These are phyloP conservation scores for Talaromyces wortmannii DNA, from an alignment of 495 filamentous ascomycete species.

Conservation along the genomic window DNA sequence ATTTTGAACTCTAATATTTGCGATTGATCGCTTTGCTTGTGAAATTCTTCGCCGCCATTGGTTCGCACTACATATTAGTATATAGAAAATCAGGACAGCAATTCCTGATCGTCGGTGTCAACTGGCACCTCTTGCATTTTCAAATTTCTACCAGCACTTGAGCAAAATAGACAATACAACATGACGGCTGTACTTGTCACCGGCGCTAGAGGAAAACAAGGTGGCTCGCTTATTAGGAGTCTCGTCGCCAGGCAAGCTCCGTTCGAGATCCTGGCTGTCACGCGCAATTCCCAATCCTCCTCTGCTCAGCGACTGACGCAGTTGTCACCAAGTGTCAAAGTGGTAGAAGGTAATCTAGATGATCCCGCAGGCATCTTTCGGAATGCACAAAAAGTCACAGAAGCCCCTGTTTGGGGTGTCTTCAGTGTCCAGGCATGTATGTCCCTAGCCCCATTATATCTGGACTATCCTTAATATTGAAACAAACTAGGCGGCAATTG, in stretches of 20 bases:
- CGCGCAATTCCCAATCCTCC: conserved; percentile 49
- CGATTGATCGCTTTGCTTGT: too few relatives aligned
- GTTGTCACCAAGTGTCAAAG: conserved; percentile 37
- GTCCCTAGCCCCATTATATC: conserved; percentile 16
- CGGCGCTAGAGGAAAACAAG: conserved; percentile 70
- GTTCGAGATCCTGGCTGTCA: conserved; percentile 63
- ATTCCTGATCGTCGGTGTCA: too few relatives aligned
- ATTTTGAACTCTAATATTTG: too few relatives aligned
- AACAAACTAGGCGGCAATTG: conserved; percentile 38
- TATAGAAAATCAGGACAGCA: too few relatives aligned
- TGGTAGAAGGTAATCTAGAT: conserved; percentile 52
- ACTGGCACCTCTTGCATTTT: too few relatives aligned
- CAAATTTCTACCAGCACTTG: too few relatives aligned
- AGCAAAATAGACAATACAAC: too few relatives aligned
- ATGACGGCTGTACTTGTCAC: conserved; percentile 48
- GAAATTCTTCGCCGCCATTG: too few relatives aligned
- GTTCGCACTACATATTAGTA: too few relatives aligned
- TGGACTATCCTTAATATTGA: conserved; percentile 22
- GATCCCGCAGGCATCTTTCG: conserved; percentile 46
- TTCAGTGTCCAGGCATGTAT: conserved; percentile 37
- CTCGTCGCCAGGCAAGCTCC: conserved; percentile 38
- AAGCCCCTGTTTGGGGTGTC: conserved; percentile 42
- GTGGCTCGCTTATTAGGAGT: conserved; percentile 51
- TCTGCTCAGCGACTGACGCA: conserved; percentile 44
- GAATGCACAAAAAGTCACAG: conserved; percentile 31